These are phyloP conservation scores for Claviceps humidiphila DNA, from an alignment of 2,329 filamentous ascomycete genomes.

Conservation along the genomic window DNA sequence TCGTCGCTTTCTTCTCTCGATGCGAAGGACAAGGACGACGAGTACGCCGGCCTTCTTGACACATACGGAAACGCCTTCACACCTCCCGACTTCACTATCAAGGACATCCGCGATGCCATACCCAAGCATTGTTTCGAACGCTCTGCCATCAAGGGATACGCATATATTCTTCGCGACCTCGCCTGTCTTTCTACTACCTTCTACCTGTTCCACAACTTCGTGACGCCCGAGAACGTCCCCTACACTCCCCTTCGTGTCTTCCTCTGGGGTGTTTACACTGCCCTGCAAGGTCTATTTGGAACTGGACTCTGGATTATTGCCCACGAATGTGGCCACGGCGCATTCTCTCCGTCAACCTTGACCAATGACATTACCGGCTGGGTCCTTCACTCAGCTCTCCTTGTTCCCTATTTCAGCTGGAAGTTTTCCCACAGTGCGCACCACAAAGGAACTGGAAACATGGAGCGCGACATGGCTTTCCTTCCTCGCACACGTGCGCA, in stretches of 20 bases:
- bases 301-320: slow-evolving; percentile 94
- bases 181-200: slow-evolving; percentile 62
- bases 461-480: slow-evolving; percentile 98
- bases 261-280: slow-evolving; percentile 53
- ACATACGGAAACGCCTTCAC: slow-evolving; percentile 92
- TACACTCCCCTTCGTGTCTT: slow-evolving; percentile 51
- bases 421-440: slow-evolving; percentile 99
- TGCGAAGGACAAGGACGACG: slow-evolving; percentile 23
- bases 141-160: slow-evolving; percentile 59
- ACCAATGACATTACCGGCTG: slow-evolving; percentile 89
- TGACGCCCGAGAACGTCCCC: slow-evolving; percentile 73
- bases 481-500: slow-evolving; percentile 81
- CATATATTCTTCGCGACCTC: slow-evolving; percentile 76
- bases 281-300: slow-evolving; percentile 82
- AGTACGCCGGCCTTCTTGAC: slow-evolving; percentile 62
- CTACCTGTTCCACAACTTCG: slow-evolving; percentile 76
- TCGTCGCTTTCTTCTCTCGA: slow-evolving; percentile 70
- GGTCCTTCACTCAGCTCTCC: slow-evolving; percentile 73
- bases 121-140: slow-evolving; percentile 95
- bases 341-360: slow-evolving; percentile 84
- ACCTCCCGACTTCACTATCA: slow-evolving; percentile 92
- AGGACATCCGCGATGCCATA: slow-evolving; percentile 92
- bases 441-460: slow-evolving; percentile 96
- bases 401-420: slow-evolving; percentile 98
- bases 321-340: slow-evolving; percentile 94